Base-by-base conservation (phyloP, 192 early-diverging fungal species). In the Chytriomyces sp. region DNA sequence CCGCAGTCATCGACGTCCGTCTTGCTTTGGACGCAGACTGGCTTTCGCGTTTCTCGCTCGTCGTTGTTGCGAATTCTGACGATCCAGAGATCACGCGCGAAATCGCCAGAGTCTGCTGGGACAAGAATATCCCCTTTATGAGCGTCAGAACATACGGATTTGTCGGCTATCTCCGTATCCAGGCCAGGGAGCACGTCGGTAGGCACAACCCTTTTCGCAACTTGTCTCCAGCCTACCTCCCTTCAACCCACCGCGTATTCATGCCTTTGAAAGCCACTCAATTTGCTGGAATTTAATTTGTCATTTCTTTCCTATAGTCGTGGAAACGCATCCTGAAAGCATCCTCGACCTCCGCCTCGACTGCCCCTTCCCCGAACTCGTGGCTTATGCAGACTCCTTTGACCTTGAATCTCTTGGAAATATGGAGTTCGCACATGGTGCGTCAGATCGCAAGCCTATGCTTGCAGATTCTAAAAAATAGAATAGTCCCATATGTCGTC, bases 311-410 rank as follows among this genome's bases (percentile, higher is more conserved):
- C 17, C 31, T 34, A 54, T 82, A 94, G 94, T 96, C 49, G 86
- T 96, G 31, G 96, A 99, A 74, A 87, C 92, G 19, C 95, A 99
- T 76, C 93, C 91, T 7, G 93, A 92, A 26, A 62, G 56, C 19
- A 72, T 84, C 33, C 69, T 84, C 7, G 97, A 98, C 78, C 82
- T 96, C 30, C 91, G 97, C 8, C 74, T 99, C 34, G 90, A 91
- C 75, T 70, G 79, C 34, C 95, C 97, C 5, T 96, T 98, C 79
- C 81, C 85, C 5, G 89, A 85, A 34, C 78, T 99, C 17, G 57
- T 69, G 3, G 75, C 72, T 1, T 91, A 88, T 77, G 87, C 80
- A 2, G 79, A 88, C 14, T 80, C 77, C 2, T 90, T 93, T 75
- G 80, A 97, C 65, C 78, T 99, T 32, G 77, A 80, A 10, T 58